Evolutionary conservation across 1,139 yeast genomes (phyloP).

Genomic region (Geotrichum australiense): DNA sequence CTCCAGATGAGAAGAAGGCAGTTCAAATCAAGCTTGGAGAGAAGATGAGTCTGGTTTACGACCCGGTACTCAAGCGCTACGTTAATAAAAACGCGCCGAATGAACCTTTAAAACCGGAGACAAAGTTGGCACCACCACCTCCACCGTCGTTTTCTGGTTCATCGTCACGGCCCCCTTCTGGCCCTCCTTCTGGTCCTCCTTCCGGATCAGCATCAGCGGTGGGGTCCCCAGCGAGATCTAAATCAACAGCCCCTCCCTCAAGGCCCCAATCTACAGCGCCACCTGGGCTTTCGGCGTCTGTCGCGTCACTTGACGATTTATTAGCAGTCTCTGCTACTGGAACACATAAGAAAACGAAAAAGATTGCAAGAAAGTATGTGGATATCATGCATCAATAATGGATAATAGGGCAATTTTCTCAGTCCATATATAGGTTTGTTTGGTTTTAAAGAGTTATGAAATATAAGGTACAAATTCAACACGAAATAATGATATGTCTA

Average conservation of each 20-base stretch:
- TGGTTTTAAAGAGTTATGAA: no score
- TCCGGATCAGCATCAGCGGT: not conserved
- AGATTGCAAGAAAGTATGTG: constrained; percentile 72
- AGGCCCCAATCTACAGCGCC: constrained; percentile 1
- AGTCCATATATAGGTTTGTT: not conserved
- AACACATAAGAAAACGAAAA: constrained; percentile 47
- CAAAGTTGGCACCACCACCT: constrained; percentile 38
- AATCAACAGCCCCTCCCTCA: constrained; percentile 16
- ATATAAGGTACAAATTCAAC: no score
- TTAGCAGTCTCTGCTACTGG: constrained; percentile 45
- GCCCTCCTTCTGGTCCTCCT: constrained; percentile 18
- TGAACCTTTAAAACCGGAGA: constrained; percentile 82
- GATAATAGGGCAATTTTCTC: not conserved
- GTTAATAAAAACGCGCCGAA: constrained; percentile 66
- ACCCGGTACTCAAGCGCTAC: constrained; percentile 83
- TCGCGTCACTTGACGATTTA: constrained; percentile 52
- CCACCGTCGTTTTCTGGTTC: constrained; percentile 21
- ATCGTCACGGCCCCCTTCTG: constrained; percentile 10
- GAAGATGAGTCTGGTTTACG: constrained; percentile 65
- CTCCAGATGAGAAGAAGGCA: constrained; percentile 63
- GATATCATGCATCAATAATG: constrained; percentile 55
- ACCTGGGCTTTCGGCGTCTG: constrained; percentile 16
- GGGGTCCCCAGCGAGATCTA: constrained; percentile 7
- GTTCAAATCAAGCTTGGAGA: constrained; percentile 84
- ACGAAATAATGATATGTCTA: no score